Evolutionary conservation across 163 green algal species (phyloP).

Genomic region (Prototheca wickerhamii): DNA sequence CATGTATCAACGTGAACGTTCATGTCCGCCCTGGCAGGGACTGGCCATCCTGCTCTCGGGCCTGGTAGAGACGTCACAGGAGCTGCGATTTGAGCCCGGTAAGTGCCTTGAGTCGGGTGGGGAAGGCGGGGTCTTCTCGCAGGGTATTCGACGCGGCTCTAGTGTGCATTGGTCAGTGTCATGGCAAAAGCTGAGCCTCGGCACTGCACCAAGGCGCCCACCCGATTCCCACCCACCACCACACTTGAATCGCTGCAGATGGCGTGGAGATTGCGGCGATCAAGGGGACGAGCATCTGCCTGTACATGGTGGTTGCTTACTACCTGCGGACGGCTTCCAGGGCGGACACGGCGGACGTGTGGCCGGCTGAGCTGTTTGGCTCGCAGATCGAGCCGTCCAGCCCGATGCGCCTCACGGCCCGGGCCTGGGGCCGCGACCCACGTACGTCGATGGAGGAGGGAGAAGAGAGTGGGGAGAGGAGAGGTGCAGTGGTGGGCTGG

Average conservation of each 20-base stretch:
- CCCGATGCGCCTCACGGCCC: constrained; percentile 31
- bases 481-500: too few species aligned
- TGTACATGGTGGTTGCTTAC: constrained; percentile 66
- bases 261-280: constrained; percentile 13
- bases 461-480: not conserved
- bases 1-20: too few species aligned
- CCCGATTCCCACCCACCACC: not conserved
- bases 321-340: constrained; percentile 54
- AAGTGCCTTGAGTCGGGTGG: too few species aligned
- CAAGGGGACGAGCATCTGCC: constrained; percentile 46
- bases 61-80: not conserved
- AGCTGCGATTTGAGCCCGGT: not conserved
- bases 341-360: constrained; percentile 60
- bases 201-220: not conserved
- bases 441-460: not conserved
- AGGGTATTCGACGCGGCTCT: too few species aligned
- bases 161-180: too few species aligned
- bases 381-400: constrained; percentile 27
- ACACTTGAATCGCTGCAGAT: constrained; percentile 4
- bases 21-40: not conserved
- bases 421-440: constrained; percentile 13
- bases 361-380: constrained; percentile 29
- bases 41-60: not conserved
- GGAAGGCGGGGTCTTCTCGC: too few species aligned
- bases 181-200: too few species aligned